A percentile compares a stretch with the other conserved stretches of the same genome.
These are phyloP conservation scores for Melanogaster broomeanus DNA, from an alignment of 768 basidiomycete genomes.

Conservation along the genomic window DNA sequence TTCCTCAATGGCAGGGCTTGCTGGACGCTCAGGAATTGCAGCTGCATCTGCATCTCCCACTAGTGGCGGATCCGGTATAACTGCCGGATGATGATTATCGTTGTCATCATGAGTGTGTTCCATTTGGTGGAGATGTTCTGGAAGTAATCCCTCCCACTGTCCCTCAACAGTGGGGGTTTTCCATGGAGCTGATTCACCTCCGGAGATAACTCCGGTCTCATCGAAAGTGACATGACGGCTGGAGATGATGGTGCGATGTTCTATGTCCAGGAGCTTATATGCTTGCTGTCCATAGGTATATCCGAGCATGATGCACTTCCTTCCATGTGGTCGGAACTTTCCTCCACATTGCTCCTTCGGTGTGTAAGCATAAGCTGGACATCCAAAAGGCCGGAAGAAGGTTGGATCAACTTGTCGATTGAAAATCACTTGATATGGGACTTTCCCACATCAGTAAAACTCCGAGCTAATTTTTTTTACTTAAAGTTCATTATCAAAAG, in stretches of 20 bases:
- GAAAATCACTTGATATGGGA: slow-evolving; percentile 7
- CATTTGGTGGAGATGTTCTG: not conserved
- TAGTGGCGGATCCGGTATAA: no score
- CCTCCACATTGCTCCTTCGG: not conserved
- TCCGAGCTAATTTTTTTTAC: no score
- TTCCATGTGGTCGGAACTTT: not conserved
- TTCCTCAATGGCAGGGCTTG: no score
- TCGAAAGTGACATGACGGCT: no score
- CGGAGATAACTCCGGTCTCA: not conserved
- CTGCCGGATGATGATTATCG: no score
- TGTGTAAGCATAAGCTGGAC: not conserved
- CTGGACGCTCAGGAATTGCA: no score
- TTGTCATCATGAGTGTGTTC: not conserved
- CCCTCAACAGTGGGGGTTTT: not conserved
- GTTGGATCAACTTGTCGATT: not conserved
- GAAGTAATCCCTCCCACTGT: not conserved
- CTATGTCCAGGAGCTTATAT: not conserved
- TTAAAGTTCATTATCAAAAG: no score
- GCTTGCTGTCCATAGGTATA: not conserved
- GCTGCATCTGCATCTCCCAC: no score
- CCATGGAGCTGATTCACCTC: not conserved
- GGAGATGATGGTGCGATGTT: not conserved
- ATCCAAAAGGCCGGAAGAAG: slow-evolving; percentile 1
- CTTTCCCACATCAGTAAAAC: no score
- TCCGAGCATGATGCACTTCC: not conserved